phyloP scores from a whole-genome alignment of 179 eudicot genomes.

The Silene noctiflora region DNA sequence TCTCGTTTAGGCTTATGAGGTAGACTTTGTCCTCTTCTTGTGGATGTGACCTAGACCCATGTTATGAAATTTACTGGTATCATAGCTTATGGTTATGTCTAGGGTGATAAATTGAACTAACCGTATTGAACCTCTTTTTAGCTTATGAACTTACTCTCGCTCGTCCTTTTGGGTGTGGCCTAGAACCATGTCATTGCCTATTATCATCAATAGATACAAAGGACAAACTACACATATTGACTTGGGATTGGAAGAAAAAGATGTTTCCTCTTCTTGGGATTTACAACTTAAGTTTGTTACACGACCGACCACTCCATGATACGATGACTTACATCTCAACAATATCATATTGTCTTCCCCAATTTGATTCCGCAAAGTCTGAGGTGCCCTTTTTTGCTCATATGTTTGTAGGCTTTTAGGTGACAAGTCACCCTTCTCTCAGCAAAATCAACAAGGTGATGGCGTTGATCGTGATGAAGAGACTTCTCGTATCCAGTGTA shows the following conservation, averaged over 20 bases:
- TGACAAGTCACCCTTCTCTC: constrained; percentile 97
- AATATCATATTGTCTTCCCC: not conserved
- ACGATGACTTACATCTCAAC: not conserved
- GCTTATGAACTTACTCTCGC: not conserved
- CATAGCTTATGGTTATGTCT: not conserved
- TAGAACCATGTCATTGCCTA: not conserved
- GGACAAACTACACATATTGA: not conserved
- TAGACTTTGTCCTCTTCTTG: not conserved
- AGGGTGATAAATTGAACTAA: not conserved
- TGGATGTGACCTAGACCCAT: not conserved
- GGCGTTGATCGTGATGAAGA: constrained; percentile 97
- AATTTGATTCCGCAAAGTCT: not conserved
- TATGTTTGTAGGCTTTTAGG: constrained; percentile 73
- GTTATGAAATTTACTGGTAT: not conserved
- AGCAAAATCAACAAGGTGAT: constrained; percentile 88
- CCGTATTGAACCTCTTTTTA: not conserved
- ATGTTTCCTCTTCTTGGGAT: not conserved
- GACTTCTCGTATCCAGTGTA: constrained; percentile 91
- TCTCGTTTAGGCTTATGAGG: not conserved
- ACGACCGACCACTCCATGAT: not conserved
- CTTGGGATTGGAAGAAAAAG: not conserved
- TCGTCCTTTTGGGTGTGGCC: not conserved
- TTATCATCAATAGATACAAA: not conserved
- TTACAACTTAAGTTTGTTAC: not conserved
- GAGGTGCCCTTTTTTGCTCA: not conserved